Conservation (phyloP, 305 asterid genomes). For the Fraxinus greggii region DNA sequence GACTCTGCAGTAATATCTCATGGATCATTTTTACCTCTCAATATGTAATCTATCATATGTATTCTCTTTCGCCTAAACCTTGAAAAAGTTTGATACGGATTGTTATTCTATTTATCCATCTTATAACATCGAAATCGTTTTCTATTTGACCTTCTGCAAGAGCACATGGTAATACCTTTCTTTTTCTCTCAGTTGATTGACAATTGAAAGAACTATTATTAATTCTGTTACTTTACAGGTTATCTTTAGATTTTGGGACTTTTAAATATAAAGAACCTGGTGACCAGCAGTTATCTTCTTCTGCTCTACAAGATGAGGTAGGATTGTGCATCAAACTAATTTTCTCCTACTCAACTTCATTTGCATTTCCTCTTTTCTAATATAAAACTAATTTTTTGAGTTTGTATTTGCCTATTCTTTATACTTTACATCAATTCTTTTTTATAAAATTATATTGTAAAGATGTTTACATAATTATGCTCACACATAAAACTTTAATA, state of each 20-base stretch:
- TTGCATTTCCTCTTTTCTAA: not conserved
- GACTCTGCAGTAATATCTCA: not conserved
- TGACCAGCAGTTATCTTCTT: constrained; percentile 57
- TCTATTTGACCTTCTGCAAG: constrained; percentile 3
- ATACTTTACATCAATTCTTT: not conserved
- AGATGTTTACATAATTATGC: not conserved
- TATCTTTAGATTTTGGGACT: constrained; percentile 87
- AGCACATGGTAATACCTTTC: not conserved
- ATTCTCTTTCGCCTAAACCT: not conserved
- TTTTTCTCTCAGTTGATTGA: not conserved
- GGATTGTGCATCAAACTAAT: constrained; percentile 5
- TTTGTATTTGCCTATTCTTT: not conserved
- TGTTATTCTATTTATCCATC: not conserved
- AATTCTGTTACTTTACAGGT: constrained; percentile 41
- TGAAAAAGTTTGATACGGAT: not conserved
- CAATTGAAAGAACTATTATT: not conserved
- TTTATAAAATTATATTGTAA: not conserved
- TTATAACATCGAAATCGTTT: not conserved
- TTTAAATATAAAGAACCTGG: constrained; percentile 64
- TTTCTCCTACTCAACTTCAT: not conserved
- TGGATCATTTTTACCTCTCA: not conserved
- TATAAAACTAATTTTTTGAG: not conserved
- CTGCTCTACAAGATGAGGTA: constrained; percentile 98
- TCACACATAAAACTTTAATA: not conserved
- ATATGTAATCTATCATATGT: not conserved